Evolutionary conservation across 495 filamentous ascomycete genomes (phyloP), one percentile per base, ranked within the genome.

Genomic region (Apiosordaria backusii): DNA sequence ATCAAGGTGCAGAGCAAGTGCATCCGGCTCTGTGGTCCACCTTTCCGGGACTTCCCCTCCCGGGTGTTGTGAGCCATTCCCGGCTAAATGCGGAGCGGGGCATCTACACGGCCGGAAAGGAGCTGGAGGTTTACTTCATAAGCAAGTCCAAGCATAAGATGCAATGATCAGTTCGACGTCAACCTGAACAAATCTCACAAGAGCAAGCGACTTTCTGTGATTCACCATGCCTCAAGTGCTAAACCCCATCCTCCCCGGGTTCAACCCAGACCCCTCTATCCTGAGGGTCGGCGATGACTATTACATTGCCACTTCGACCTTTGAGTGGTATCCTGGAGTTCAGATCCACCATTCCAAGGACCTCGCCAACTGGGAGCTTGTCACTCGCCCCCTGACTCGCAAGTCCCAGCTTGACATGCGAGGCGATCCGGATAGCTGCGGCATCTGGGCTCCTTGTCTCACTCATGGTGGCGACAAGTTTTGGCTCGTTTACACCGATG

Each of bases 201-300:
- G n/a, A 4, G 5, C 54, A 52, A 63, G 10, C 57, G 52, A 54
- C 52, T 55, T 19, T 6, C 10, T 45, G 7, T 27, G n/a, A 50
- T 19, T n/a, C 55, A 75, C 50, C 22, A 83, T 83, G 81, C 80
- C 81, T 2, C 71, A 65, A 4, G 74, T 83, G 55, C 76, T 78
- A 54, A 88, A 88, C 71, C 86, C 86, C 25, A 86, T 88, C 67
- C 74, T 88, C 50, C 85, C 86, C 15, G 86, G 86, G 23, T 89
- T 86, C 77, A 86, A 87, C 71, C 74, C 86, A 15, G 86, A 89
- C 75, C 86, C 86, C 15, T 87, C 86, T 1, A 80, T 87, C 72
- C 65, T 87, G 64, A 80, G 84, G 52, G 81, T 85, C 52, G 81
- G 81, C 52, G 71, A 78, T 1, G 83, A 87, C 72, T 89, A 87